Evolutionary conservation across 2,329 filamentous ascomycete species (phyloP).

Genomic region (Xylaria sp.): DNA sequence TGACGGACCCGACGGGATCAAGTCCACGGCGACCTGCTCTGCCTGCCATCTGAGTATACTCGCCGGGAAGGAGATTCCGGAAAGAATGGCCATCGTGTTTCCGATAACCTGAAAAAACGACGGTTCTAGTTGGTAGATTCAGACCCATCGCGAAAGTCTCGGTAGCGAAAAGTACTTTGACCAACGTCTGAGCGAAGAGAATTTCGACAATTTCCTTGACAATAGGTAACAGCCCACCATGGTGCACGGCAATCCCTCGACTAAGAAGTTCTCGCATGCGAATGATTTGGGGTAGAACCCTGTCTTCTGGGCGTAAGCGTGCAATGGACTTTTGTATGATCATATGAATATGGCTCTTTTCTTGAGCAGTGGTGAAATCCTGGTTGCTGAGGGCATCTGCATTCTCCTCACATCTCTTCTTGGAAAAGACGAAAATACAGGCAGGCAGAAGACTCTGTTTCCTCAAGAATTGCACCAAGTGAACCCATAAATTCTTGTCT

Average conservation of each 20-base stretch:
- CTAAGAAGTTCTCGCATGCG: constrained; percentile 85
- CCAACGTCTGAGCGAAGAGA: constrained; percentile 90
- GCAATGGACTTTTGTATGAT: constrained; percentile 95
- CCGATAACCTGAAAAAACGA: constrained; percentile 96
- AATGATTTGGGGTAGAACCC: constrained; percentile 90
- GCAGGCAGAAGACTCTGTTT: constrained; percentile 89
- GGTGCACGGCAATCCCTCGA: constrained; percentile 93
- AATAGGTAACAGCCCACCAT: constrained; percentile 93
- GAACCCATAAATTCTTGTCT: constrained; percentile 96
- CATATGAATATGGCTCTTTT: constrained; percentile 98
- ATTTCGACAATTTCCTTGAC: constrained; percentile 99
- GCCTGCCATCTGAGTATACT: constrained; percentile 99
- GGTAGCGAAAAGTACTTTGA: constrained; percentile 97
- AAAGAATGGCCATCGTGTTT: constrained; percentile 96
- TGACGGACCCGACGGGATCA: constrained; percentile 92
- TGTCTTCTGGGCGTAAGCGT: constrained; percentile 88
- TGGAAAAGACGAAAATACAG: constrained; percentile 99
- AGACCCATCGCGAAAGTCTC: constrained; percentile 99
- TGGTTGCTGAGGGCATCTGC: constrained; percentile 94
- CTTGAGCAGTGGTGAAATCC: constrained; percentile 90
- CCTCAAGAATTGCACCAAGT: constrained; percentile 89
- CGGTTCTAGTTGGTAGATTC: constrained; percentile 93
- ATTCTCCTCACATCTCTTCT: constrained; percentile 97
- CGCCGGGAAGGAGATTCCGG: constrained; percentile 89
- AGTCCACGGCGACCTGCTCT: constrained; percentile 92